phyloP scores from a whole-genome alignment of 495 filamentous ascomycete genomes.

The Neurospora terricola region DNA sequence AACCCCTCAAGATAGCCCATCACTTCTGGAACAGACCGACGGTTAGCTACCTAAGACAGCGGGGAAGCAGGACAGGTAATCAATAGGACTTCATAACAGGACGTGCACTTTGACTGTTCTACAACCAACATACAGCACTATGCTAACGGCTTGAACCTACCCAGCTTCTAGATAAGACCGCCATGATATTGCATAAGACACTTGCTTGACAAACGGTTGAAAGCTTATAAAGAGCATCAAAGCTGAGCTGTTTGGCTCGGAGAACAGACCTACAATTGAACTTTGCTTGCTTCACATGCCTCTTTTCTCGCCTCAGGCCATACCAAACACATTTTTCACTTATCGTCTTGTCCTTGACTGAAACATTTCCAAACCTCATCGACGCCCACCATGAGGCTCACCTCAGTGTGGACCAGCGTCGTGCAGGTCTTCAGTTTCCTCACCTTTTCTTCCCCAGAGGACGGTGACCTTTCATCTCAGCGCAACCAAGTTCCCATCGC shows the following conservation, averaged over 20 bases:
- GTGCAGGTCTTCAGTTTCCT: conserved; percentile 7
- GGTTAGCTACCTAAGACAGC: neutral
- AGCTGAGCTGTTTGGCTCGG: neutral
- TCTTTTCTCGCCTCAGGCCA: neutral
- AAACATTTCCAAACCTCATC: neutral
- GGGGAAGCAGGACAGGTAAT: neutral
- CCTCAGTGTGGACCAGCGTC: conserved; percentile 7
- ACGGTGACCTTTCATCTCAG: neutral
- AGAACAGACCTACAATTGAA: neutral
- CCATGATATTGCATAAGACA: neutral
- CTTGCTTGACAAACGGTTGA: neutral
- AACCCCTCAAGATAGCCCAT: neutral
- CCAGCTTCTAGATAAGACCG: neutral
- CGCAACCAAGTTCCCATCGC: neutral
- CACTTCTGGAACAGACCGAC: neutral
- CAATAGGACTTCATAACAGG: too few relatives aligned
- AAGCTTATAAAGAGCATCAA: neutral
- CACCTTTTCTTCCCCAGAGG: conserved; percentile 4
- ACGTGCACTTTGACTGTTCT: neutral
- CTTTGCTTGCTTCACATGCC: neutral
- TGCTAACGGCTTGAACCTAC: neutral
- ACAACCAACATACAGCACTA: neutral
- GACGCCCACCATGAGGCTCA: conserved; percentile 5
- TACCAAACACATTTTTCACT: neutral
- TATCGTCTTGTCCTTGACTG: neutral